Percentiles rank a stretch among this genome's conserved stretches.
Conservation (phyloP, 805 yeast species). For the Lipomyces starkeyi region DNA sequence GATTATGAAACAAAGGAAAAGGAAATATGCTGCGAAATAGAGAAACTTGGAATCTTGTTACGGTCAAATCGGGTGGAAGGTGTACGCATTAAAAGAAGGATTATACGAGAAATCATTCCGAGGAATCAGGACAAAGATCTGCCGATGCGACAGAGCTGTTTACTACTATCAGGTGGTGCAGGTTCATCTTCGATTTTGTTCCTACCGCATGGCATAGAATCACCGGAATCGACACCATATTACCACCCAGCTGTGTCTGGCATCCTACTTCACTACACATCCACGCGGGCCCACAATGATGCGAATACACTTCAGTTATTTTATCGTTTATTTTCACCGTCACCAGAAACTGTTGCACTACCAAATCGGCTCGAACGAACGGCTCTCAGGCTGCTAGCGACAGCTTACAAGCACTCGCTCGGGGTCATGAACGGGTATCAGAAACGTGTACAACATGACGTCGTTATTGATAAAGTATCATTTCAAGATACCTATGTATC, state of each 20-base stretch:
- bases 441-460: slow-evolving; percentile 86
- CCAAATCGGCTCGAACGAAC: slow-evolving; percentile 75
- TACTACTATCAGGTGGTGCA: slow-evolving; percentile 48
- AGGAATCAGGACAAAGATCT: slow-evolving; percentile 87
- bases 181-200: slow-evolving; percentile 60
- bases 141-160: slow-evolving; percentile 84
- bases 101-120: slow-evolving; percentile 88
- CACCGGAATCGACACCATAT: slow-evolving; percentile 72
- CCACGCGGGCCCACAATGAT: background rate
- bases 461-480: slow-evolving; percentile 77
- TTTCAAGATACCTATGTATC: slow-evolving; percentile 84
- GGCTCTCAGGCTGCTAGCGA: slow-evolving; percentile 76
- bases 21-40: slow-evolving; percentile 4
- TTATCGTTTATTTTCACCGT: slow-evolving; percentile 16
- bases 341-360: background rate
- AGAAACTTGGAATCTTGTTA: background rate
- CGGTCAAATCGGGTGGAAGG: background rate
- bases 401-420: slow-evolving; percentile 79
- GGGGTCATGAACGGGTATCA: slow-evolving; percentile 87
- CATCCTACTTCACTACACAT: slow-evolving; percentile 60
- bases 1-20: background rate
- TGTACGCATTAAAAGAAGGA: slow-evolving; percentile 43
- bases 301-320: slow-evolving; percentile 7
- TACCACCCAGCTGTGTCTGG: slow-evolving; percentile 86
- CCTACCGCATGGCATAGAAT: slow-evolving; percentile 68